Conservation (phyloP, 2,329 filamentous ascomycete species). For the Colletotrichum paranaense region DNA sequence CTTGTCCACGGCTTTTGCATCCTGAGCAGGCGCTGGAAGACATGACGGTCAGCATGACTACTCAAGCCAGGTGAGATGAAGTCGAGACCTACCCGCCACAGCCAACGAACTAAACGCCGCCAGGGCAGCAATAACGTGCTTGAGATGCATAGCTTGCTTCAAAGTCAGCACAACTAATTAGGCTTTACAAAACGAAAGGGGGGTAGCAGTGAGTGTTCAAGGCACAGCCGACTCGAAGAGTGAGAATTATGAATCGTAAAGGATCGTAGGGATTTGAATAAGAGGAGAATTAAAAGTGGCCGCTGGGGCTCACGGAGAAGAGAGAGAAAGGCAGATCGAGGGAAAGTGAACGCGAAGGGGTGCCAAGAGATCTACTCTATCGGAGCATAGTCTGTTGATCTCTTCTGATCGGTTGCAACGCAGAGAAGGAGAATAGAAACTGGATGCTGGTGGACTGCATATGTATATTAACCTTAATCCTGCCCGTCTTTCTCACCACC, state of each 20-base stretch:
- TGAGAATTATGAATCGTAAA: constrained; percentile 5
- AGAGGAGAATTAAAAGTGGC: background rate
- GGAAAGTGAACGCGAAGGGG: background rate
- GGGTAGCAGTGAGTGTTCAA: background rate
- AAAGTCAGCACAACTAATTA: constrained; percentile 1
- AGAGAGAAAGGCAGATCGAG: background rate
- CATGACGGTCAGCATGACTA: background rate
- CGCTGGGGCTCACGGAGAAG: constrained; percentile 12
- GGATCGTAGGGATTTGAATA: background rate
- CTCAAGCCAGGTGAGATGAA: no score
- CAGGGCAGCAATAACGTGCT: constrained; percentile 42
- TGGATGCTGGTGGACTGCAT: background rate
- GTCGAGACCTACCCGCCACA: constrained; percentile 40
- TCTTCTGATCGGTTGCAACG: constrained; percentile 3
- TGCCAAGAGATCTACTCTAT: constrained; percentile 14
- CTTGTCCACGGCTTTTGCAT: constrained; percentile 16
- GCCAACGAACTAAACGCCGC: constrained; percentile 42
- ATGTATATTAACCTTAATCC: constrained; percentile 6
- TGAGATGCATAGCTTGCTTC: constrained; percentile 41
- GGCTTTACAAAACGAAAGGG: background rate
- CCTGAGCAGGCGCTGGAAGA: constrained; percentile 22
- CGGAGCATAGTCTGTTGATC: constrained; percentile 12
- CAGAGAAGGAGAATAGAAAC: no score
- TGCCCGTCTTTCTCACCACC: background rate
- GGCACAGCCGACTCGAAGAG: constrained; percentile 19